Conservation (phyloP, 129 eudicot genomes). For the Escallonia rubra region DNA sequence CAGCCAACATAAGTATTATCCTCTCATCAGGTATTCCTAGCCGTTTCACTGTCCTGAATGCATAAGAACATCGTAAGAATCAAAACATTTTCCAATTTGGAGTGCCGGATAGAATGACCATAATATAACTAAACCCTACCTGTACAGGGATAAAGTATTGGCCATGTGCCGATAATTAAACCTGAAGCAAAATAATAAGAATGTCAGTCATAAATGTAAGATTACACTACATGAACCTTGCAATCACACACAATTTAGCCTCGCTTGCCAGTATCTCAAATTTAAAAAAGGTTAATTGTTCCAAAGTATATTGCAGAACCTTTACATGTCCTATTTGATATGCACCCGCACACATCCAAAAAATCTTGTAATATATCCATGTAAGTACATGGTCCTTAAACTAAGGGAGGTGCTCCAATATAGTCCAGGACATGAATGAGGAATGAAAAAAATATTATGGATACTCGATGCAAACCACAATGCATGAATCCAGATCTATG, state of each 20-base stretch:
- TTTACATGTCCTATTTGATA: background rate
- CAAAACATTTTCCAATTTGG: background rate
- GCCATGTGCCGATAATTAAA: conserved; percentile 99
- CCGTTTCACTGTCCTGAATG: conserved; percentile 80
- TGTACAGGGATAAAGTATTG: conserved; percentile 83
- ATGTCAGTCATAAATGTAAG: background rate
- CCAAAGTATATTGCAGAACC: background rate
- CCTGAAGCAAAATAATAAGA: conserved; percentile 33
- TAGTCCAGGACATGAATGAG: no score
- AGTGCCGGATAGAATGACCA: no score
- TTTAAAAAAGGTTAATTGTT: background rate
- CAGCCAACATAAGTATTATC: conserved; percentile 96
- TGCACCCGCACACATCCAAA: background rate
- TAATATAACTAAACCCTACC: conserved; percentile 27
- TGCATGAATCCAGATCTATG: no score
- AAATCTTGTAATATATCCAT: background rate
- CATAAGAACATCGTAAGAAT: background rate
- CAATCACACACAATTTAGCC: background rate
- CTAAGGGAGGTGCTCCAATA: no score
- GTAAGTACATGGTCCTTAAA: no score
- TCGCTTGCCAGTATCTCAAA: no score
- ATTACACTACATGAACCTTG: background rate
- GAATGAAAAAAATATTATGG: no score
- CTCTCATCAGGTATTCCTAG: conserved; percentile 98
- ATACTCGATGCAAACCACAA: no score